These are phyloP conservation scores for Vitis amurensis DNA, from an alignment of 164 flowering plant genomes.

Conservation along the genomic window DNA sequence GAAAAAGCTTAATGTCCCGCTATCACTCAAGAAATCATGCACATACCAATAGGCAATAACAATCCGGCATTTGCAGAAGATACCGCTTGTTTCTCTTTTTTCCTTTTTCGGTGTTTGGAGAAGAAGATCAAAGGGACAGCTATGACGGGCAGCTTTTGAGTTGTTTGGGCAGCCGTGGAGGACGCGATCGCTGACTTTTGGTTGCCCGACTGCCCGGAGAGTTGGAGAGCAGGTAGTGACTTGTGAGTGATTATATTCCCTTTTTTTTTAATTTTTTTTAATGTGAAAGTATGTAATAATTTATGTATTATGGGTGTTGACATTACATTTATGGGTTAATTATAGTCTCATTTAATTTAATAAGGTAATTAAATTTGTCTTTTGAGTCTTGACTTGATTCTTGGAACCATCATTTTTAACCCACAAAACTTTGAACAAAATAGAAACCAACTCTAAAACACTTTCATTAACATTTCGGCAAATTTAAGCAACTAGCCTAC, in stretches of 20 bases:
- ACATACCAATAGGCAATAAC: slow-evolving; percentile 27
- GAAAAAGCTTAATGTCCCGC: slow-evolving; percentile 43
- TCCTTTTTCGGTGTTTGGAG: neutral
- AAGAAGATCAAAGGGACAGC: slow-evolving; percentile 14
- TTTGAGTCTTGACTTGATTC: too few species aligned
- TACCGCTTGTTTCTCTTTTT: neutral
- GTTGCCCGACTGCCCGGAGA: slow-evolving; percentile 15
- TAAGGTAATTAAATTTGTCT: neutral
- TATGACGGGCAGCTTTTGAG: slow-evolving; percentile 16
- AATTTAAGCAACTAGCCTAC: too few species aligned
- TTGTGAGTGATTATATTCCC: slow-evolving; percentile 3
- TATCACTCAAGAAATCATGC: slow-evolving; percentile 61
- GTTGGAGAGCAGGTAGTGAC: neutral
- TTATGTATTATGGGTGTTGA: neutral
- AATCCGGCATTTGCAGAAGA: neutral
- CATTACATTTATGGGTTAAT: neutral
- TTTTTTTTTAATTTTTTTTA: neutral
- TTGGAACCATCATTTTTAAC: too few species aligned
- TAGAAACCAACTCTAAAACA: too few species aligned
- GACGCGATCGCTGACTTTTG: slow-evolving; percentile 15
- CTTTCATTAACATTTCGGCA: too few species aligned
- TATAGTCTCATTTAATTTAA: neutral
- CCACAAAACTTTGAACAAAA: too few species aligned
- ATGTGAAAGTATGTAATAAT: slow-evolving; percentile 3
- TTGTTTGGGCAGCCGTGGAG: slow-evolving; percentile 7